phyloP scores from a whole-genome alignment of 208 protist species.

The Trypanosoma grayi region DNA sequence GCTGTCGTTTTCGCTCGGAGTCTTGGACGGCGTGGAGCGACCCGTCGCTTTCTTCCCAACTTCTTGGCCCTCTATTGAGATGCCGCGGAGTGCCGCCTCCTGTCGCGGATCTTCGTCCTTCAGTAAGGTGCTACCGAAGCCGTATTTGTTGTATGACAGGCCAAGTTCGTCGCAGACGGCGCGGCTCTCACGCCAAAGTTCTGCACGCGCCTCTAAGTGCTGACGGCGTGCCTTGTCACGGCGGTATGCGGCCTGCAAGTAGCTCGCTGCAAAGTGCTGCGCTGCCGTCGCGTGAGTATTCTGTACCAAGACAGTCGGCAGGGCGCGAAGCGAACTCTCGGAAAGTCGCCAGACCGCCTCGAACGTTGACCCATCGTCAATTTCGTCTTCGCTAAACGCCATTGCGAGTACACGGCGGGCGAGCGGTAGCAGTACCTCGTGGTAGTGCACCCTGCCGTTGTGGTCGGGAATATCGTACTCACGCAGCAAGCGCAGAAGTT shows the following conservation, averaged over 20 bases:
- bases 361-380: slow-evolving; percentile 39
- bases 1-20: neutral
- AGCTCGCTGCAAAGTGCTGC: slow-evolving; percentile 78
- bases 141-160: slow-evolving; percentile 60
- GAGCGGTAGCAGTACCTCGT: slow-evolving; percentile 83
- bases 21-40: neutral
- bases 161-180: slow-evolving; percentile 49
- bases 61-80: slow-evolving; percentile 34
- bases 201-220: slow-evolving; percentile 42
- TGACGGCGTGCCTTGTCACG: slow-evolving; percentile 62
- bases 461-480: slow-evolving; percentile 89
- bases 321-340: slow-evolving; percentile 48
- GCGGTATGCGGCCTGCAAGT: slow-evolving; percentile 84
- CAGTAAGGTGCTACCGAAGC: slow-evolving; percentile 56
- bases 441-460: slow-evolving; percentile 78
- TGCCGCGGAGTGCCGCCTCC: slow-evolving; percentile 50
- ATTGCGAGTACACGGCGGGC: slow-evolving; percentile 82
- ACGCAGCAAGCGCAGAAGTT: slow-evolving; percentile 75
- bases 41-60: slow-evolving; percentile 1
- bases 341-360: slow-evolving; percentile 73
- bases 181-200: slow-evolving; percentile 61
- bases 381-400: slow-evolving; percentile 58
- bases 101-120: slow-evolving; percentile 50
- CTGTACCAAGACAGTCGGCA: slow-evolving; percentile 27
- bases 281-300: slow-evolving; percentile 46